Evolutionary conservation across 495 filamentous ascomycete species (phyloP).

Genomic region (Pseudomonodictys pantanalensis): DNA sequence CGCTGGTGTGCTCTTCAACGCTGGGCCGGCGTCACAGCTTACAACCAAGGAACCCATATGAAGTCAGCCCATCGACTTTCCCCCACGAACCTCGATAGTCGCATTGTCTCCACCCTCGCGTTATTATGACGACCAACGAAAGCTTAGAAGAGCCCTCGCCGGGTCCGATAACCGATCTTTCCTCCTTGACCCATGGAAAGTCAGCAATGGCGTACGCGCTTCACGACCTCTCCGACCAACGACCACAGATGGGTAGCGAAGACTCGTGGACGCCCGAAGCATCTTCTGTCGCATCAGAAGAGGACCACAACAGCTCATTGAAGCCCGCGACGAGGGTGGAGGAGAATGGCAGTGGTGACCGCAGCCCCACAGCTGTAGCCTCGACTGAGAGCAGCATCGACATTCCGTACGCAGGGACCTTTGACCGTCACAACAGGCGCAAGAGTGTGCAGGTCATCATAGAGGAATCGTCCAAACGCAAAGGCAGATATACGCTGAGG

Average conservation of each 20-base stretch:
- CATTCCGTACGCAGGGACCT: not conserved
- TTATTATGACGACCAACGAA: not conserved
- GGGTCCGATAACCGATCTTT: not conserved
- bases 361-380: not conserved
- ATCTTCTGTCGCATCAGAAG: slow-evolving; percentile 4
- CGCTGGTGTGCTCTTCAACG: no score
- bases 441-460: slow-evolving; percentile 48
- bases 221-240: not conserved
- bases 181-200: slow-evolving; percentile 5
- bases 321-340: slow-evolving; percentile 31
- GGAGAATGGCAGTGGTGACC: slow-evolving; percentile 12
- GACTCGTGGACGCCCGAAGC: slow-evolving; percentile 11
- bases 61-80: not conserved
- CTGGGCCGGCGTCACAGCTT: slow-evolving; percentile 2
- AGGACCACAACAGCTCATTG: slow-evolving; percentile 39
- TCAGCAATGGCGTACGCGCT: slow-evolving; percentile 14
- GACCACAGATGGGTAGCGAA: not conserved
- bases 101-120: not conserved
- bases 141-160: not conserved
- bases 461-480: slow-evolving; percentile 47
- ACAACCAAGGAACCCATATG: no score
- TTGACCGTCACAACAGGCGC: slow-evolving; percentile 12
- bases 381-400: slow-evolving; percentile 1
- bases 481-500: slow-evolving; percentile 52
- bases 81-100: slow-evolving; percentile 1